Percentiles rank a stretch among this genome's conserved stretches.
These are phyloP conservation scores for Monilinia laxa DNA, from an alignment of 2,329 filamentous ascomycete species.

Conservation along the genomic window DNA sequence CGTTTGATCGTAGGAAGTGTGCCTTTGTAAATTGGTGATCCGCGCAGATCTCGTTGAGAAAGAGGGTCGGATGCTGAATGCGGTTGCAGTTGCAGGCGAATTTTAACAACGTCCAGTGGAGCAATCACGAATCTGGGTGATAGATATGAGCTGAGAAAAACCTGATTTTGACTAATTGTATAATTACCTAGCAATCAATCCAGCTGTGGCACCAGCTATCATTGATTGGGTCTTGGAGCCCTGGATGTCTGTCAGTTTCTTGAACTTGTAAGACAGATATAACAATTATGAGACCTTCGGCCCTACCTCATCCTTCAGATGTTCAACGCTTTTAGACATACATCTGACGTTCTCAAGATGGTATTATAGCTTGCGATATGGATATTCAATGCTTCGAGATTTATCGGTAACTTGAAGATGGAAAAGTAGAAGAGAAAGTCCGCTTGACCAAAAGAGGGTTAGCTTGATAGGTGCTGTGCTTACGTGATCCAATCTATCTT, in stretches of 20 bases:
- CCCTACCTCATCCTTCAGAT: constrained; percentile 43
- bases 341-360: constrained; percentile 24
- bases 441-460: not conserved
- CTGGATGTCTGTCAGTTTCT: constrained; percentile 41
- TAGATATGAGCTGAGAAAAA: constrained; percentile 20
- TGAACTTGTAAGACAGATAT: not conserved
- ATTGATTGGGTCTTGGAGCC: constrained; percentile 67
- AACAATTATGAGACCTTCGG: constrained; percentile 2
- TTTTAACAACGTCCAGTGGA: constrained; percentile 96
- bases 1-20: constrained; percentile 72
- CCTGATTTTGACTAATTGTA: not conserved
- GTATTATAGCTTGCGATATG: constrained; percentile 13
- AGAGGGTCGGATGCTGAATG: constrained; percentile 73
- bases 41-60: constrained; percentile 50
- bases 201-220: constrained; percentile 68
- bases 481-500: not conserved
- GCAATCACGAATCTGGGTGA: constrained; percentile 79
- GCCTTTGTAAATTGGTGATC: constrained; percentile 65
- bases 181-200: constrained; percentile 76
- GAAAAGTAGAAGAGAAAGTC: not conserved
- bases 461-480: not conserved
- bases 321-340: constrained; percentile 28
- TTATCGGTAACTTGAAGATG: not conserved
- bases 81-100: constrained; percentile 89
- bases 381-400: not conserved